A percentile compares a stretch with the other conserved stretches of the same genome.
phyloP scores from a whole-genome alignment of 495 filamentous ascomycete genomes.

The Cercophora newfieldiana region DNA sequence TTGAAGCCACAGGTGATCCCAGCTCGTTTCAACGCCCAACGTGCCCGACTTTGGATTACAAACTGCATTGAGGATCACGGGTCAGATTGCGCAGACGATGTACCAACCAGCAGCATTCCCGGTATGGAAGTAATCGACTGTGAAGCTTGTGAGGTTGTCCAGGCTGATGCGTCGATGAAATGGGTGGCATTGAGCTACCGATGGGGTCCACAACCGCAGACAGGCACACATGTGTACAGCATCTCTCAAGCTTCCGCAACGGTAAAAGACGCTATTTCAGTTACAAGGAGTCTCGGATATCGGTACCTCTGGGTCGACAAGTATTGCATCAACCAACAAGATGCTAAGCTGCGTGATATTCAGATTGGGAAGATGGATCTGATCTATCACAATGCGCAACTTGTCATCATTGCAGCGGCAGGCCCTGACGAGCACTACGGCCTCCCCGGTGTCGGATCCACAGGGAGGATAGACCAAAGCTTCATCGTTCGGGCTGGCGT shows the following conservation, averaged over 20 bases:
- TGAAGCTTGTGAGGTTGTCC: background rate
- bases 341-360: background rate
- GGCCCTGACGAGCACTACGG: slow-evolving; percentile 22
- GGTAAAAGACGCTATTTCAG: background rate
- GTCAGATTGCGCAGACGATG: background rate
- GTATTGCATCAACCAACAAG: slow-evolving; percentile 2
- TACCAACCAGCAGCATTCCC: background rate
- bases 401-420: slow-evolving; percentile 31
- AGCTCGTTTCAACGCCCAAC: background rate
- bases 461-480: background rate
- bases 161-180: background rate
- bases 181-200: slow-evolving; percentile 4
- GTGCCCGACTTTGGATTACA: background rate
- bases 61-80: background rate
- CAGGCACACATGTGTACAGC: background rate
- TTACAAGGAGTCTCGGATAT: background rate
- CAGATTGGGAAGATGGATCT: slow-evolving; percentile 31
- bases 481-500: background rate
- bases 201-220: background rate
- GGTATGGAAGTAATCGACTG: background rate
- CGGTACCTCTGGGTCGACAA: slow-evolving; percentile 5
- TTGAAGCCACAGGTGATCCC: background rate
- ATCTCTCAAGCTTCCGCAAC: background rate
- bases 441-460: slow-evolving; percentile 12
- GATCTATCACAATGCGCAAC: slow-evolving; percentile 27